A percentile compares a stretch with the other conserved stretches of the same genome.
Conservation (phyloP, 495 filamentous ascomycete genomes). For the Daldinia concentrica region DNA sequence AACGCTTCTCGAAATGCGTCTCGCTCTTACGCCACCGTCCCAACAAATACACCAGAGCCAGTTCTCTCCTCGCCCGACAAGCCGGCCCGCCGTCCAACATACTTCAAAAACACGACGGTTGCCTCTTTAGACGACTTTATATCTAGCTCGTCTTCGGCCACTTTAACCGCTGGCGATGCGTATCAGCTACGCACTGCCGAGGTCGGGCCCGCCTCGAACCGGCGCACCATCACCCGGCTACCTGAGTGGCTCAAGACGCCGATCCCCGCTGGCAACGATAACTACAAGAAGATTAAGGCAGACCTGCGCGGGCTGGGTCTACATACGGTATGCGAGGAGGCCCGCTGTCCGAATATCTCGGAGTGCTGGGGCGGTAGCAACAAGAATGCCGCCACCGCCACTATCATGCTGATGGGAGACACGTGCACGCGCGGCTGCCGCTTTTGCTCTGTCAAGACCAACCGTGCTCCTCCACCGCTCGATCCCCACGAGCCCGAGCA, state of each 20-base stretch:
- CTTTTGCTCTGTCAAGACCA: conserved; percentile 97
- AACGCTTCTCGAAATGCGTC: conserved; percentile 10
- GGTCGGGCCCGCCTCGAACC: conserved; percentile 82
- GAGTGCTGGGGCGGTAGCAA: conserved; percentile 95
- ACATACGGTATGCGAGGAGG: conserved; percentile 98
- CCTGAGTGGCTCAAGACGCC: conserved; percentile 97
- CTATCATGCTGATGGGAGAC: conserved; percentile 99
- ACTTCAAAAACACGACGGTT: conserved; percentile 85
- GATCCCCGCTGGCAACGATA: conserved; percentile 76
- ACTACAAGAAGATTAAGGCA: conserved; percentile 92
- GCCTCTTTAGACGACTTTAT: conserved; percentile 90
- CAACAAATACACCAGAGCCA: conserved; percentile 31
- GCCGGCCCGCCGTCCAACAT: conserved; percentile 63
- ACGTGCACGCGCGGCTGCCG: conserved; percentile 97
- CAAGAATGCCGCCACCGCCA: conserved; percentile 91
- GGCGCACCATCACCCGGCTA: conserved; percentile 87
- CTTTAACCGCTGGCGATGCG: conserved; percentile 63
- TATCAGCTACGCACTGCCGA: conserved; percentile 78
- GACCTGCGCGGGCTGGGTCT: conserved; percentile 89
- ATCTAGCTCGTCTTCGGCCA: conserved; percentile 48
- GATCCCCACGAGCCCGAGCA: conserved; percentile 98
- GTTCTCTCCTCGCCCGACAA: conserved; percentile 22
- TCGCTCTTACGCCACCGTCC: conserved; percentile 47
- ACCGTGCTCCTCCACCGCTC: conserved; percentile 76
- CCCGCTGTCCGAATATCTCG: conserved; percentile 94